Evolutionary conservation across 1,139 yeast genomes (phyloP), one percentile per base, ranked within the genome.

Genomic region (Taiozyma sp.): DNA sequence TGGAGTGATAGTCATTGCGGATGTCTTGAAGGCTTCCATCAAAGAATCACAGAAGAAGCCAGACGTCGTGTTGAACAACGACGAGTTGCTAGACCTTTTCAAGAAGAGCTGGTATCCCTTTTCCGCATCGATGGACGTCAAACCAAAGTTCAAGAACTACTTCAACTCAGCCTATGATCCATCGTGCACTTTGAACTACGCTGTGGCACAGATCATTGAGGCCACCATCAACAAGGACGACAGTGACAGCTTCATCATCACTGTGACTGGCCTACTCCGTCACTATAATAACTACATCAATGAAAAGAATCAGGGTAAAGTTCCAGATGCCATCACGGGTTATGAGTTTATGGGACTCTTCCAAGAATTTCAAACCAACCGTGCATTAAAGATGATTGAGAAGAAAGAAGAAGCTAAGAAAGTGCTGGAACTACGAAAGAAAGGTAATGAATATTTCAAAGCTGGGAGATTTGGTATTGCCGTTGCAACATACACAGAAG

Each of bases 401-500:
- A 47, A 42, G 9, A 22, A 42, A 16, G 22, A 30, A 2, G 51
- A 47, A 19, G 26, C 51, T 1, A n/a, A 42, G 4, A 52, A 39
- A 37, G 52, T 55, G 2, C 50, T 50, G 9, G 47, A 46, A 6
- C 43, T 66, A 9, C 63, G 73, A 53, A 48, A 50, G 1, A 48
- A 61, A 40, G 75, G 71, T 11, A 71, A 71, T 49, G 61, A 59
- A 19, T 62, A 62, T 34, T 63, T 64, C 51, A 62, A 64, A 43
- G 52, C 51, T 13, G 62, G 59, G 9, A 68, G 61, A 43, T 64
- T 56, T 48, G 68, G 66, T 8, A 65, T 65, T 4, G 73, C 75
- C 4, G 50, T 71, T 26, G 60, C 64, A 28, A 59, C 55, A 42
- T 71, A 69, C 53, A 68, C 75, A 0, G 63, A 65, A 47, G 73